phyloP scores from a whole-genome alignment of 208 protist species.

The Kentomonas sorsogonicus region DNA sequence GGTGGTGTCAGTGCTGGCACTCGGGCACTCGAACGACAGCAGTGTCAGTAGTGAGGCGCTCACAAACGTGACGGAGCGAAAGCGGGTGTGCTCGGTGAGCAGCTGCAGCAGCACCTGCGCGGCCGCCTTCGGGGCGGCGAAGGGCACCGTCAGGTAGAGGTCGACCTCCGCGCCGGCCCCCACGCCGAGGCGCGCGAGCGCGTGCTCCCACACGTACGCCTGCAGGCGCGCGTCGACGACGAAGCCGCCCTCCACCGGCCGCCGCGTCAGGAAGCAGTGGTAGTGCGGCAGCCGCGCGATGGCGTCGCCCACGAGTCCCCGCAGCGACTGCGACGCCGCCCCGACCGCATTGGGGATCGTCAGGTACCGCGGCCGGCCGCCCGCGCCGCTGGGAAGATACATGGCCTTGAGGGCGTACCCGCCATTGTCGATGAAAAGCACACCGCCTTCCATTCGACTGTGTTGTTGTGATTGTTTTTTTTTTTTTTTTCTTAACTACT shows the following conservation, averaged over 20 bases:
- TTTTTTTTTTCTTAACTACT: not conserved
- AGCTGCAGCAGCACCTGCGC: slow-evolving; percentile 42
- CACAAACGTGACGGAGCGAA: slow-evolving; percentile 64
- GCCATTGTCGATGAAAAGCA: slow-evolving; percentile 78
- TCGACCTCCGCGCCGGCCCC: slow-evolving; percentile 52
- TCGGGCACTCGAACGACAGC: slow-evolving; percentile 19
- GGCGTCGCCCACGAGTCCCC: slow-evolving; percentile 64
- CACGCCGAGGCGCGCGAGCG: slow-evolving; percentile 64
- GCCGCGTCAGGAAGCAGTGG: slow-evolving; percentile 72
- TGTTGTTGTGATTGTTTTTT: slow-evolving; percentile 3
- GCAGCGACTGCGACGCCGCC: slow-evolving; percentile 47
- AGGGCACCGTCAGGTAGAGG: slow-evolving; percentile 65
- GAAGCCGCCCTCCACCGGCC: slow-evolving; percentile 70
- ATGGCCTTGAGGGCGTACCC: slow-evolving; percentile 72
- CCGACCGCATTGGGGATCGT: slow-evolving; percentile 70
- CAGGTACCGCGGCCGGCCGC: slow-evolving; percentile 14
- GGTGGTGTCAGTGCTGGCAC: too few relatives aligned
- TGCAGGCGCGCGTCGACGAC: slow-evolving; percentile 67
- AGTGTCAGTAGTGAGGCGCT: slow-evolving; percentile 55
- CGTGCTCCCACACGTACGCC: slow-evolving; percentile 68
- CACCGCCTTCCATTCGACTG: slow-evolving; percentile 14
- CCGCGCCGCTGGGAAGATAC: slow-evolving; percentile 21
- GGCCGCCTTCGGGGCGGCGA: slow-evolving; percentile 50
- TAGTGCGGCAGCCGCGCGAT: slow-evolving; percentile 65
- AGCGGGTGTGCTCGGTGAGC: slow-evolving; percentile 53